These are phyloP conservation scores for Adansonia gregorii DNA, from an alignment of 441 rosid genomes.

Conservation along the genomic window DNA sequence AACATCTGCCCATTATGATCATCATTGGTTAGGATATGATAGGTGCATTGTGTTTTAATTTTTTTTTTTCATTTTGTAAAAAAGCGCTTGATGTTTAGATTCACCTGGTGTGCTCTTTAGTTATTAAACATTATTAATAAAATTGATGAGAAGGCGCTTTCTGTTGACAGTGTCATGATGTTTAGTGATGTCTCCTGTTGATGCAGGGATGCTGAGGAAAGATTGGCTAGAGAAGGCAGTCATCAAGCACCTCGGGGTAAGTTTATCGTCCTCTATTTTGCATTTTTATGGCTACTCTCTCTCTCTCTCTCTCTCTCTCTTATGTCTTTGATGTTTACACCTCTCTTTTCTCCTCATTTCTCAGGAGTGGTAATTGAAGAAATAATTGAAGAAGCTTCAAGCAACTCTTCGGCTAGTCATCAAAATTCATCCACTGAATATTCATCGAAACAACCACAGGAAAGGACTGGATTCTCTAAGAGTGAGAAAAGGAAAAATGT, in stretches of 20 bases:
- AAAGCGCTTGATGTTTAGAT: background rate
- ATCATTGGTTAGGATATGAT: slow-evolving; percentile 6
- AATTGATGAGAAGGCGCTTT: background rate
- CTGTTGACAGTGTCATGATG: slow-evolving; percentile 19
- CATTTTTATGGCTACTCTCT: background rate
- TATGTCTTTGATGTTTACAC: slow-evolving; percentile 12
- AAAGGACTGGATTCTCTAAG: slow-evolving; percentile 27
- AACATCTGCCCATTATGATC: background rate
- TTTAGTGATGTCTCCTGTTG: slow-evolving; percentile 26
- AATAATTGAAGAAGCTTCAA: slow-evolving; percentile 61
- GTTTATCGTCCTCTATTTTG: slow-evolving; percentile 25
- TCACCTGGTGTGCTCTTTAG: background rate
- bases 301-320: background rate
- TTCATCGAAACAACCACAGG: slow-evolving; percentile 39
- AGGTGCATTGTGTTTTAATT: background rate
- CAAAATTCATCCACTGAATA: slow-evolving; percentile 37
- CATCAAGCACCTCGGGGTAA: slow-evolving; percentile 54
- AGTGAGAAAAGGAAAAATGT: slow-evolving; percentile 29
- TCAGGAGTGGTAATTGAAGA: slow-evolving; percentile 80
- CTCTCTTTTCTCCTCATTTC: slow-evolving; percentile 28
- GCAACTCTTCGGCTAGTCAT: slow-evolving; percentile 41
- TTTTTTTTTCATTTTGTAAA: background rate
- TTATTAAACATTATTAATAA: slow-evolving; percentile 9
- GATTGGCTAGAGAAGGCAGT: slow-evolving; percentile 57
- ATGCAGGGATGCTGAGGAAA: slow-evolving; percentile 69